A percentile compares a stretch with the other conserved stretches of the same genome.
Evolutionary conservation across 2,329 filamentous ascomycete species (phyloP).

Genomic region (Scedosporium aurantiacum): DNA sequence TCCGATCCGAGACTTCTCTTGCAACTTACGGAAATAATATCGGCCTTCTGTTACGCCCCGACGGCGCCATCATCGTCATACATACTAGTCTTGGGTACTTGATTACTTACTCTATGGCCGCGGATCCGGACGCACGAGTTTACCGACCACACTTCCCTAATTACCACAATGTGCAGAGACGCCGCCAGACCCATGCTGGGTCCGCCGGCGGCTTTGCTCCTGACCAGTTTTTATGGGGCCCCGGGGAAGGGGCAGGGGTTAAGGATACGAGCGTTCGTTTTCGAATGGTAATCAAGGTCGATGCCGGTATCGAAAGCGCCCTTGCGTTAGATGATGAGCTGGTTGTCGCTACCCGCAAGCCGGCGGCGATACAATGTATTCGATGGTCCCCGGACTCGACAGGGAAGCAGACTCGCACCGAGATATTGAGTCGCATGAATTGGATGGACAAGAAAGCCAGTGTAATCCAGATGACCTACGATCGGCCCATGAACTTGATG

Average conservation of each 20-base stretch:
- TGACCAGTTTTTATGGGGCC: constrained; percentile 57
- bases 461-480: constrained; percentile 79
- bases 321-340: constrained; percentile 87
- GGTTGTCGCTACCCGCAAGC: constrained; percentile 81
- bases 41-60: constrained; percentile 75
- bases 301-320: constrained; percentile 82
- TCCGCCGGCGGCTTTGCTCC: constrained; percentile 43
- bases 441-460: constrained; percentile 72
- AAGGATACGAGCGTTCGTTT: constrained; percentile 85
- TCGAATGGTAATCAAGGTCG: constrained; percentile 95
- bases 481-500: constrained; percentile 90
- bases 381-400: constrained; percentile 78
- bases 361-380: constrained; percentile 92
- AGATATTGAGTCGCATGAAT: constrained; percentile 75
- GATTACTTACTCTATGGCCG: constrained; percentile 87
- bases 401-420: constrained; percentile 79
- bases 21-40: constrained; percentile 76
- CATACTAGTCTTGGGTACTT: constrained; percentile 79
- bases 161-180: constrained; percentile 50
- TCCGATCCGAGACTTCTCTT: constrained; percentile 71
- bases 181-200: constrained; percentile 49
- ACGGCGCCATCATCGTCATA: constrained; percentile 84
- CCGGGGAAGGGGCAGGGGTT: constrained; percentile 73
- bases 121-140: constrained; percentile 69
- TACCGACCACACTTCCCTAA: constrained; percentile 74